These are phyloP conservation scores for Lunularia cruciata DNA, from an alignment of 225 moss, liverwort and hornwort genomes.

Conservation along the genomic window DNA sequence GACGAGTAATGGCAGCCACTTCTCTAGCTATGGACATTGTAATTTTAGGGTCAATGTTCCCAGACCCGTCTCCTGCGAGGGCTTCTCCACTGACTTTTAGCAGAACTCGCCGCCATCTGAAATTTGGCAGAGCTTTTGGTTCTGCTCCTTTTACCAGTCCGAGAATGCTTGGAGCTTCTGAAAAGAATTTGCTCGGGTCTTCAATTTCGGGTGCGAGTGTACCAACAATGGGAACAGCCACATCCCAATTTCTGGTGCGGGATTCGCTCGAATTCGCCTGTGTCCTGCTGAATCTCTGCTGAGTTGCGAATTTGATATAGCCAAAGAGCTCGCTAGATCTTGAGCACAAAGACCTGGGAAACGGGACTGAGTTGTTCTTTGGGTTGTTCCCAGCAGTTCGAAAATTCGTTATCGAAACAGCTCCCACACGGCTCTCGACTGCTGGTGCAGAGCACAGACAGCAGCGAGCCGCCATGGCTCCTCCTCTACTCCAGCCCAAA, in stretches of 20 bases:
- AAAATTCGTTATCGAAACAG: neutral
- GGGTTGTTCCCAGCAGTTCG: neutral
- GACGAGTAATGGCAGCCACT: conserved; percentile 82
- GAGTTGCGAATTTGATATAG: neutral
- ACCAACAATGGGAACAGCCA: neutral
- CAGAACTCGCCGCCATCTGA: conserved; percentile 83
- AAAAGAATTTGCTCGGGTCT: conserved; percentile 15
- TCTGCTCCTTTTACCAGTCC: conserved; percentile 29
- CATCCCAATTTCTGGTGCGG: conserved; percentile 7
- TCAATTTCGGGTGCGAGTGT: conserved; percentile 4
- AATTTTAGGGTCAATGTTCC: conserved; percentile 91
- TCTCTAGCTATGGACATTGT: conserved; percentile 92
- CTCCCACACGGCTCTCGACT: neutral
- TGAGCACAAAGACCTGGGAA: neutral
- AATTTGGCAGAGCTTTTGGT: conserved; percentile 18
- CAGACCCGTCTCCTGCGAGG: conserved; percentile 78
- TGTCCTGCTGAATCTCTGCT: neutral
- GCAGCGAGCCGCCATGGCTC: conserved; percentile 24
- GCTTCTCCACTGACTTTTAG: conserved; percentile 96
- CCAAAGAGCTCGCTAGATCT: conserved; percentile 26
- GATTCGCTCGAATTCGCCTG: neutral
- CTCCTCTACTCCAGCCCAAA: neutral
- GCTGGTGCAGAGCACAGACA: conserved; percentile 11
- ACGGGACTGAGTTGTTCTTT: neutral
- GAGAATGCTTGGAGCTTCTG: conserved; percentile 24